Conservation (phyloP, 192 early-diverging fungal genomes). For the Gamsiella multidivaricata region DNA sequence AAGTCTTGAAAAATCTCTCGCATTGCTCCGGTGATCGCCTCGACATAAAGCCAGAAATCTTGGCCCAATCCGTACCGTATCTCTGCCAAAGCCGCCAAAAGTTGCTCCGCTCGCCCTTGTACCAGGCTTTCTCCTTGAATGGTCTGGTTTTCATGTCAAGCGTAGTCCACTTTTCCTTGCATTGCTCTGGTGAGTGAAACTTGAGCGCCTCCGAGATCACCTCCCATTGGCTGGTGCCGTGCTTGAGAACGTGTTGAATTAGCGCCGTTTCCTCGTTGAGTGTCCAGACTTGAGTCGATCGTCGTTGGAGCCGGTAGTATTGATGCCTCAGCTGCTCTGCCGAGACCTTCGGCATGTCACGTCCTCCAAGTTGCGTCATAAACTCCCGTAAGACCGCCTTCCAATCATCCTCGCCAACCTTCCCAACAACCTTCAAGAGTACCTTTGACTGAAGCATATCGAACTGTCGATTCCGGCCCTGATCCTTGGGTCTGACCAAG, state of each 20-base stretch:
- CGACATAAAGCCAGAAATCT: slow-evolving; percentile 9
- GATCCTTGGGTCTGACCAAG: slow-evolving; percentile 9
- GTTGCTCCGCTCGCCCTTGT: slow-evolving; percentile 29
- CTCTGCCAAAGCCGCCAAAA: slow-evolving; percentile 43
- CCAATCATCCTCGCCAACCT: slow-evolving; percentile 47
- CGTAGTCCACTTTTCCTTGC: slow-evolving; percentile 26
- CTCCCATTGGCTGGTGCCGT: slow-evolving; percentile 30
- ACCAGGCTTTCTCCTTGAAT: slow-evolving; percentile 32
- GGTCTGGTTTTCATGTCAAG: slow-evolving; percentile 24
- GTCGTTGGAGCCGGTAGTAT: slow-evolving; percentile 22
- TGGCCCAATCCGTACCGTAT: slow-evolving; percentile 16
- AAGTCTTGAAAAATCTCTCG: slow-evolving; percentile 17
- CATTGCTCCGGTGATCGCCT: slow-evolving; percentile 6
- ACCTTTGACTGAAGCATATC: slow-evolving; percentile 41
- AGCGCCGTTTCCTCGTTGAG: slow-evolving; percentile 33
- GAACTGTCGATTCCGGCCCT: slow-evolving; percentile 28
- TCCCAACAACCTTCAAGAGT: slow-evolving; percentile 20
- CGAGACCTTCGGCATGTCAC: slow-evolving; percentile 47
- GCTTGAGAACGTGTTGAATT: slow-evolving; percentile 48
- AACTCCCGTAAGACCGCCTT: slow-evolving; percentile 33
- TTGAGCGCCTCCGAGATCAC: slow-evolving; percentile 18
- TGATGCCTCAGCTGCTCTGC: slow-evolving; percentile 36
- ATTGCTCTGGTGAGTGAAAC: slow-evolving; percentile 28
- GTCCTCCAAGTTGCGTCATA: slow-evolving; percentile 40
- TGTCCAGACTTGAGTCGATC: slow-evolving; percentile 10